Conservation (phyloP, 2,329 filamentous ascomycete genomes). For the Fusarium subtropicale region DNA sequence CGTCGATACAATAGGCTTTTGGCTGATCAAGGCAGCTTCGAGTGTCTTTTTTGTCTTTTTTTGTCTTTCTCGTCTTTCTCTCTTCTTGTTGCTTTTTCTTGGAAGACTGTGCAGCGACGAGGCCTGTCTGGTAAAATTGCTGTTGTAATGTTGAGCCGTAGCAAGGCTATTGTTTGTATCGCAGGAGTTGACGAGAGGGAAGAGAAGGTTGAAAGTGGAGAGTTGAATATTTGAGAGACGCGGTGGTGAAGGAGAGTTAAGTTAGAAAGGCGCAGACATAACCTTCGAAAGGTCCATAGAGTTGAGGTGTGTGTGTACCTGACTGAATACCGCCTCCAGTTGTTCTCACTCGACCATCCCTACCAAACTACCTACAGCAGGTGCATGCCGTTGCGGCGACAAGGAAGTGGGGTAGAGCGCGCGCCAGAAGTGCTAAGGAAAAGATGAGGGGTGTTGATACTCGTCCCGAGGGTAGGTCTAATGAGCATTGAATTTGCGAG, state of each 20-base stretch:
- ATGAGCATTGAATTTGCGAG: slow-evolving; percentile 3
- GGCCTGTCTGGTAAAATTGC: background rate
- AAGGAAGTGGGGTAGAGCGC: slow-evolving; percentile 27
- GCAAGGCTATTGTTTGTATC: background rate
- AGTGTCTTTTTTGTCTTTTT: background rate
- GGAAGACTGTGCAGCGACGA: background rate
- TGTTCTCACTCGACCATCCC: background rate
- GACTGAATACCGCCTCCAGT: slow-evolving; percentile 2
- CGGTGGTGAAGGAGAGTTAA: slow-evolving; percentile 24
- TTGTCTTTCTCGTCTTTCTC: background rate
- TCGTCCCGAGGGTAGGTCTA: slow-evolving; percentile 24
- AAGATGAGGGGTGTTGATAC: background rate
- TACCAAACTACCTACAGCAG: slow-evolving; percentile 10
- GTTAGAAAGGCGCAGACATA: slow-evolving; percentile 5
- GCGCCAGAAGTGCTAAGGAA: background rate
- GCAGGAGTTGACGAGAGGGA: slow-evolving; percentile 7
- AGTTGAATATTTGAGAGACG: slow-evolving; percentile 1
- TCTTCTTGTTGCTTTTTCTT: slow-evolving; percentile 3
- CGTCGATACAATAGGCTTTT: slow-evolving; percentile 1
- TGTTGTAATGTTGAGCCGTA: background rate
- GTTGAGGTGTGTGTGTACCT: slow-evolving; percentile 10
- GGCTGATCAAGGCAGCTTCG: background rate
- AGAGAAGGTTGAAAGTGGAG: slow-evolving; percentile 18
- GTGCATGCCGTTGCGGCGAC: slow-evolving; percentile 26
- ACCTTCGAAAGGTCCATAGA: background rate